Evolutionary conservation across 2,329 filamentous ascomycete genomes (phyloP), one percentile per base, ranked within the genome.

Genomic region (Aspergillus fischeri): DNA sequence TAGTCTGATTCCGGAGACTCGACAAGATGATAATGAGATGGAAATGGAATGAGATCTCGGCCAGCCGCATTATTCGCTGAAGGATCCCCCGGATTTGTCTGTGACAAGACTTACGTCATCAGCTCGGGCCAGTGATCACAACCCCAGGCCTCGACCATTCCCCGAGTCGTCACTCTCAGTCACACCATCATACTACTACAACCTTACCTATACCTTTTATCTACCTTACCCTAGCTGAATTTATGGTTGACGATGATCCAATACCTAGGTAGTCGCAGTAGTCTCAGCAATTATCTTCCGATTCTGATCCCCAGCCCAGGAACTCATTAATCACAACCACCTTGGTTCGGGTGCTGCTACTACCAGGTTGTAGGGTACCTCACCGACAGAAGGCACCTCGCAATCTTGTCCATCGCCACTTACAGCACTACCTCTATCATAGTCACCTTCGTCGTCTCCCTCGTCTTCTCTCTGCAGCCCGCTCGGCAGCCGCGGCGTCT

Each of bases 71-170:
- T 69, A 61, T 65, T 63, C 60, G 55, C 52, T 59, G 58, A 58
- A 57, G 49, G 53, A 66, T 65, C 69, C 67, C 44, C 70, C 68
- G 67, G 69, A 66, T 70, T 38, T 65, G 64, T 59, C 59, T 61
- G 57, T 60, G 55, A 49, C 55, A 68, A 65, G 67, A 67, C 65
- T 72, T 72, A 73, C 70, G 69, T 73, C 70, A 73, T 73, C 70
- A 62, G 60, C 62, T 61, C 51, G 52, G 49, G 29, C 50, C 44
- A 47, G 21, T 47, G 44, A 47, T 27, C 20, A 27, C 21, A 24
- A 24, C 44, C n/a, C 44, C 44, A 47, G 44, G 57, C 49, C 45
- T 55, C 42, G 45, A 55, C 52, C 51, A 56, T 52, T 52, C 58
- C 49, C 45, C 42, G 51, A 55, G 54, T 60, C 54, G 56, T 58